Conservation (phyloP, 2,329 filamentous ascomycete genomes). For the Hypoxylon sp. region DNA sequence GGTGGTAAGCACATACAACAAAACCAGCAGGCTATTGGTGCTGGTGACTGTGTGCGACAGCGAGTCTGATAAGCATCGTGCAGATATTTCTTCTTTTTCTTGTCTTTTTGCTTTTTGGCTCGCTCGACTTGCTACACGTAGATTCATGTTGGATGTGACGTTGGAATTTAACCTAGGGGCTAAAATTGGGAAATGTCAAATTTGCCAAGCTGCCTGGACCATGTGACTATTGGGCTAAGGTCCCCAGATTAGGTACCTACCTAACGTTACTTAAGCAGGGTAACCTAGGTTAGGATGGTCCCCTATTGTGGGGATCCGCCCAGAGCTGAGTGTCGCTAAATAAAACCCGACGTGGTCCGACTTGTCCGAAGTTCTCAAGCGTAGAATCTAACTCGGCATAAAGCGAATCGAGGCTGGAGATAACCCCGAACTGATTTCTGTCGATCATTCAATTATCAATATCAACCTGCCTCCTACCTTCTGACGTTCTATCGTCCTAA, state of each 20-base stretch:
- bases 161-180: not conserved
- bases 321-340: not conserved
- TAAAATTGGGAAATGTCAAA: conserved; percentile 1
- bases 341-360: not conserved
- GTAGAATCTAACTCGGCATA: not conserved
- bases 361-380: not conserved
- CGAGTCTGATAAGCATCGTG: conserved; percentile 28
- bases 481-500: not conserved
- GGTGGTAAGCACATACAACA: conserved; percentile 28
- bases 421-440: not conserved
- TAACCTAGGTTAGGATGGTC: not conserved
- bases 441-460: not conserved
- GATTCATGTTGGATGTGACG: not conserved
- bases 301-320: not conserved
- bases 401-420: not conserved
- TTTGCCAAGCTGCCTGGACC: conserved; percentile 2
- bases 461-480: not conserved
- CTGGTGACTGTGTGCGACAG: conserved; percentile 10
- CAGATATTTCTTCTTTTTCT: not conserved
- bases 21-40: conserved; percentile 17
- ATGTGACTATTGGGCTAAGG: not conserved
- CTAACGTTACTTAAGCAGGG: not conserved
- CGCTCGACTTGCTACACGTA: conserved; percentile 1
- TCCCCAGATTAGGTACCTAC: not conserved
- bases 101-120: not conserved